Conservation (phyloP, 1,284 basidiomycete species). For the Wolfiporia cocos region DNA sequence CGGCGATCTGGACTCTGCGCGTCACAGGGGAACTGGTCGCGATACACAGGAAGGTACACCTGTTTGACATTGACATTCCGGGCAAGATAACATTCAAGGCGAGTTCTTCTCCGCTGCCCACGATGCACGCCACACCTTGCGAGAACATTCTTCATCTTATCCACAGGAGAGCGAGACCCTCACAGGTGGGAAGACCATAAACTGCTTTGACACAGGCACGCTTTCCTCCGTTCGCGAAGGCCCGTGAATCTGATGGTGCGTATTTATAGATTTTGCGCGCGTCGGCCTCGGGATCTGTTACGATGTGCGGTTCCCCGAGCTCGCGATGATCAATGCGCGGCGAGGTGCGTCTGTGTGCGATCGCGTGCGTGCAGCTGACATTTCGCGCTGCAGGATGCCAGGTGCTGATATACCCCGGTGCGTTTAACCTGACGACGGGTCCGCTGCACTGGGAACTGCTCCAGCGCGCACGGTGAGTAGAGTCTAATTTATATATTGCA, state of each 20-base stretch:
- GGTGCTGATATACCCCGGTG: slow-evolving; percentile 86
- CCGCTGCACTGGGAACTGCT: slow-evolving; percentile 96
- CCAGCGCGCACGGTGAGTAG: slow-evolving; percentile 70
- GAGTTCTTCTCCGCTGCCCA: slow-evolving; percentile 11
- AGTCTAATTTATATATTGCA: too few species aligned
- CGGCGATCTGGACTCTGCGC: neutral
- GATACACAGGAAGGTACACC: slow-evolving; percentile 89
- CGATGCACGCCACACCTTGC: neutral
- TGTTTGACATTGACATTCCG: slow-evolving; percentile 98
- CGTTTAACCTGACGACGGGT: slow-evolving; percentile 91
- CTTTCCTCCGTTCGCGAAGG: neutral
- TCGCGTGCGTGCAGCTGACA: neutral
- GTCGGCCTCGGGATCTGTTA: slow-evolving; percentile 92
- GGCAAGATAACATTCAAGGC: slow-evolving; percentile 97
- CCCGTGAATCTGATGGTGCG: too few species aligned
- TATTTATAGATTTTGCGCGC: slow-evolving; percentile 85
- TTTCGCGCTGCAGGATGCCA: slow-evolving; percentile 65
- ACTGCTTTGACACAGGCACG: slow-evolving; percentile 85
- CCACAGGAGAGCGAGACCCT: slow-evolving; percentile 89
- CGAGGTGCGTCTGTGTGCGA: slow-evolving; percentile 70
- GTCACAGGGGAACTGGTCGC: slow-evolving; percentile 75
- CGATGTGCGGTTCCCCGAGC: slow-evolving; percentile 92
- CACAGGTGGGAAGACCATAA: slow-evolving; percentile 72
- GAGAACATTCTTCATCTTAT: slow-evolving; percentile 1
- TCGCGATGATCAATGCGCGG: slow-evolving; percentile 88